Evolutionary conservation across 2,329 filamentous ascomycete genomes (phyloP), one percentile per base, ranked within the genome.

Genomic region (Byssoonygena ceratinophila): DNA sequence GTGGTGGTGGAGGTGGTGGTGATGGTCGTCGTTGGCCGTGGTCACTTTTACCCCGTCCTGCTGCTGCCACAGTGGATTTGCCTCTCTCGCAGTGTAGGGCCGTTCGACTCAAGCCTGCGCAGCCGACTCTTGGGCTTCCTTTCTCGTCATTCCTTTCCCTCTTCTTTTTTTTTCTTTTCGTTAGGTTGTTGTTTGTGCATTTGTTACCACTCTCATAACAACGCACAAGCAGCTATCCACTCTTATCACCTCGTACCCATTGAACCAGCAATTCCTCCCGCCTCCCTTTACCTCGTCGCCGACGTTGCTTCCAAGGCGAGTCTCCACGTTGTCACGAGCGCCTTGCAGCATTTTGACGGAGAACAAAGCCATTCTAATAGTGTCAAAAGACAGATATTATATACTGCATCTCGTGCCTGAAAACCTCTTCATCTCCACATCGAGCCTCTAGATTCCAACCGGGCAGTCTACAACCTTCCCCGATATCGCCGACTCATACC

Each of bases 31-130:
- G 44, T 23, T n/a, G 32, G 32, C 27, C 27, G 6, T 4, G 6
- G 6, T 14, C 4, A 14, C 14, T 14, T 4, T 16, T 51, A 41
- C 39, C 36, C 39, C 37, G 39, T 51, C 25, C 39, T 44, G 22
- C 22, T 37, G 27, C 6, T 8, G 6, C 5, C 32, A 18, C 32
- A 16, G 16, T 32, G 34, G 34, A 34, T 41, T 52, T 41, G 50
- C 32, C 41, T 39, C 32, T 52, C 46, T n/a, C 18, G 29, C 46
- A 9, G 20, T 20, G 23, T 2, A 16, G 23, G 11, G 32, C n/a
- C 36, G 46, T 49, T 40, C 27, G 27, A 40, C 46, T 49, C 46
- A 14, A 41, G n/a, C 27, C 46, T 41, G 46, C 36, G n/a, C 37
- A n/a, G 27, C 11, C 31, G 22, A 40, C 22, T 23, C 18, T 40